Conservation (phyloP, 129 eudicot genomes). For the Scalesia atractyloides region DNA sequence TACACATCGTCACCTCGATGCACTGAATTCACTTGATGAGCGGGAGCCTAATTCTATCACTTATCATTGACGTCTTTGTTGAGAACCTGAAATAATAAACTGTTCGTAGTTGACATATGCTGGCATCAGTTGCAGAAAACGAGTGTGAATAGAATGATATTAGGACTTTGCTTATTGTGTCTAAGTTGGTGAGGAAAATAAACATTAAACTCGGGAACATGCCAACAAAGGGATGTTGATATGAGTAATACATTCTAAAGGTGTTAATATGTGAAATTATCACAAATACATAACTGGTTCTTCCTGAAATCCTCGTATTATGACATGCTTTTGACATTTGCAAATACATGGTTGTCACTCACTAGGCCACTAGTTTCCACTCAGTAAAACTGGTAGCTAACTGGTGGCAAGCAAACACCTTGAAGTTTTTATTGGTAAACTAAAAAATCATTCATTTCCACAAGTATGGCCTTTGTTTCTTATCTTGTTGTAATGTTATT, state of each 20-base stretch:
- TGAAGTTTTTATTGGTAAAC: background rate
- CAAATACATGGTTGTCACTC: background rate
- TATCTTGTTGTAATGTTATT: background rate
- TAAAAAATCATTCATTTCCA: background rate
- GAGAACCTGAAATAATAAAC: conserved; percentile 8
- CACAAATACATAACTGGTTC: background rate
- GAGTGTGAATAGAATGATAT: background rate
- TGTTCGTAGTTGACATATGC: background rate
- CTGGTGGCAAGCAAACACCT: background rate
- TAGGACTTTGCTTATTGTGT: conserved; percentile 3
- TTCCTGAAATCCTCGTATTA: background rate
- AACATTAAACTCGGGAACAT: background rate
- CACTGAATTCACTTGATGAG: conserved; percentile 10
- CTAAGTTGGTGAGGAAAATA: background rate
- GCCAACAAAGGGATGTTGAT: background rate
- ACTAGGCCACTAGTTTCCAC: background rate
- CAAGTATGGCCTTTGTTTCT: background rate
- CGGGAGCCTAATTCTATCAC: background rate
- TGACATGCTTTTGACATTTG: background rate
- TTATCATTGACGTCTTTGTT: background rate
- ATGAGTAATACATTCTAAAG: background rate
- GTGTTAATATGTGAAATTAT: background rate
- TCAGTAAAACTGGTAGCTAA: background rate
- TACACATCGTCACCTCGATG: background rate
- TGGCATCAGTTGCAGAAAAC: background rate